phyloP scores from a whole-genome alignment of 208 protist species.

The Kentomonas sorsogonicus region DNA sequence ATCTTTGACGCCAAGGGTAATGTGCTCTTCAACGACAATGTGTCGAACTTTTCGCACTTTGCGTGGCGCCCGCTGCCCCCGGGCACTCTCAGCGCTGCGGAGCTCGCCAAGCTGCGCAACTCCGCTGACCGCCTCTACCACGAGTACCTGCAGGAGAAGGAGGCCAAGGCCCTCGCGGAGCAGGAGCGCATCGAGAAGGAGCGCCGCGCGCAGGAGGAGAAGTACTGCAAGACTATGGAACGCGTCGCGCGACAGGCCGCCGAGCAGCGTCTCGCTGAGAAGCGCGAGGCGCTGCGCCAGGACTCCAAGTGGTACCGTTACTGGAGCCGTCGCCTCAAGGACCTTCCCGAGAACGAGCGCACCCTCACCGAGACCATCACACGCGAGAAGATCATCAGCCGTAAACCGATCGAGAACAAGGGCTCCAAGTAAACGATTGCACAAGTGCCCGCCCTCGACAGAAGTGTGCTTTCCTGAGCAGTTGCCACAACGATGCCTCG shows the following conservation, averaged over 20 bases:
- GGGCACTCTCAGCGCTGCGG: conserved; percentile 43
- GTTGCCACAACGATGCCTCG: too few relatives aligned
- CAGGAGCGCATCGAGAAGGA: conserved; percentile 32
- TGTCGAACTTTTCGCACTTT: conserved; percentile 78
- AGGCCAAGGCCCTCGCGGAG: conserved; percentile 30
- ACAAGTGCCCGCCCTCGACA: too few relatives aligned
- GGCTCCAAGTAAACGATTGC: too few relatives aligned
- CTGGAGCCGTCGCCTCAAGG: conserved; percentile 62
- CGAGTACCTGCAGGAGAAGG: conserved; percentile 57
- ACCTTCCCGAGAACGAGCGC: conserved; percentile 56
- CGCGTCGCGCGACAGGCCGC: conserved; percentile 44
- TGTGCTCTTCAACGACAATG: conserved; percentile 54
- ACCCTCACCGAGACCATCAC: conserved; percentile 63
- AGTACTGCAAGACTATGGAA: conserved; percentile 73
- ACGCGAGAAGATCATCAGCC: conserved; percentile 64
- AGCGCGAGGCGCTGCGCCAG: conserved; percentile 50
- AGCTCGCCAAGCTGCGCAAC: conserved; percentile 49
- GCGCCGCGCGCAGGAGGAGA: conserved; percentile 55
- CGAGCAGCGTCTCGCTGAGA: conserved; percentile 42
- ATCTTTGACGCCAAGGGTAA: conserved; percentile 81
- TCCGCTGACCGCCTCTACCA: conserved; percentile 52
- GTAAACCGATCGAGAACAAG: conserved; percentile 15
- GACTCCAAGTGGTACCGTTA: conserved; percentile 63
- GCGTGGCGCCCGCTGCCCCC: conserved; percentile 84
- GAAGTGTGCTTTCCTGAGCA: too few relatives aligned